Evolutionary conservation across 2,329 filamentous ascomycete genomes (phyloP).

Genomic region (Tetracladium maxilliforme): DNA sequence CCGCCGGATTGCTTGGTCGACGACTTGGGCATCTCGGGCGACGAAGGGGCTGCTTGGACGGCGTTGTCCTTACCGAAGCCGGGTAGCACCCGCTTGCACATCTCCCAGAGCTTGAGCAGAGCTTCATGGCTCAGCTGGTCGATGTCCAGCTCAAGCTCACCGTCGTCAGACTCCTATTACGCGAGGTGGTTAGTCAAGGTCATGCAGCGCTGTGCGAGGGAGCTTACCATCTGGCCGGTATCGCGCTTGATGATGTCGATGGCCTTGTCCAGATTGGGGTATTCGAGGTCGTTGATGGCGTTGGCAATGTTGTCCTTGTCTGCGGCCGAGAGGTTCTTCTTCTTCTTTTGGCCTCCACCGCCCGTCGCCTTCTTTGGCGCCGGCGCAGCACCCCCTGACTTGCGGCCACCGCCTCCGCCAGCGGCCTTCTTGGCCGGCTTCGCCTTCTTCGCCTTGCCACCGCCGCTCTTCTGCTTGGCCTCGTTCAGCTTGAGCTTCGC

Average conservation of each 20-base stretch:
- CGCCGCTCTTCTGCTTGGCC: conserved; percentile 17
- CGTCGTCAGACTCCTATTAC: conserved; percentile 30
- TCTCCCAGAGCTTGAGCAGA: conserved; percentile 34
- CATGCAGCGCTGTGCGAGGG: too few species aligned
- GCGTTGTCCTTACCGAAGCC: conserved; percentile 33
- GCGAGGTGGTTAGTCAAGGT: conserved; percentile 2
- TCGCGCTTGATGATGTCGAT: conserved; percentile 86
- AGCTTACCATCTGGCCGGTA: conserved; percentile 53
- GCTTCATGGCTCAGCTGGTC: conserved; percentile 39
- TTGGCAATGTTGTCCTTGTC: conserved; percentile 89
- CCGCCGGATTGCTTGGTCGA: conserved; percentile 15
- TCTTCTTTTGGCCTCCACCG: conserved; percentile 25
- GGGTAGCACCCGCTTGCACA: too few species aligned
- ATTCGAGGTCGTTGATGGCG: conserved; percentile 68
- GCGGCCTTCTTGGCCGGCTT: conserved; percentile 25
- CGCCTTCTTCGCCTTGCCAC: conserved; percentile 10
- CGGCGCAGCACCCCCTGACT: conserved; percentile 18
- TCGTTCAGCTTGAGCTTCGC: conserved; percentile 36
- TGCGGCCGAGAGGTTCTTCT: too few species aligned
- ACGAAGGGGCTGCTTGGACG: conserved; percentile 27
- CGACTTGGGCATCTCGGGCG: conserved; percentile 9
- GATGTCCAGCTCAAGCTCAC: conserved; percentile 44
- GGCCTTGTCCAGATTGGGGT: conserved; percentile 62
- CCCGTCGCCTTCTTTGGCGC: conserved; percentile 25
- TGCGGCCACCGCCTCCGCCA: conserved; percentile 14